Conservation (phyloP, 2,329 filamentous ascomycete species). For the Apiospora pterosperma region DNA sequence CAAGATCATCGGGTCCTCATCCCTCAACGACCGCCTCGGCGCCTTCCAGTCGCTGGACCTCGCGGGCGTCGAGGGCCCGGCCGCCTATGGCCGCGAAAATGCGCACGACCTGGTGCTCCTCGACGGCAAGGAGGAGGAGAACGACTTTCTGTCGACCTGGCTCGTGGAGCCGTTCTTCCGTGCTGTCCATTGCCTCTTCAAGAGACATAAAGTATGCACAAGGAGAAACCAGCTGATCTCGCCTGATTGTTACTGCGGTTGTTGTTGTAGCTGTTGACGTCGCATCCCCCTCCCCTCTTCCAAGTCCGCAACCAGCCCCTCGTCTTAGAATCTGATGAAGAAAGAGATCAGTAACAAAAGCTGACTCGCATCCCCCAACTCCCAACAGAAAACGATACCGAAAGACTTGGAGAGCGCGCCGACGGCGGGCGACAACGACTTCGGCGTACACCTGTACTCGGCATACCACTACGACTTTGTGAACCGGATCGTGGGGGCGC, state of each 20-base stretch:
- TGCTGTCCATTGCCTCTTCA: neutral
- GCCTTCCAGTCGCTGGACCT: constrained; percentile 6
- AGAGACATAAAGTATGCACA: neutral
- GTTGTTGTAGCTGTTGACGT: too few species aligned
- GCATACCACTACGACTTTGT: neutral
- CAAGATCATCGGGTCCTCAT: constrained; percentile 2
- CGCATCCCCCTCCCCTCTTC: too few species aligned
- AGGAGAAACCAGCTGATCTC: neutral
- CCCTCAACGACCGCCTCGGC: constrained; percentile 4
- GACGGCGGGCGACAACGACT: neutral
- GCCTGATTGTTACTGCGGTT: neutral
- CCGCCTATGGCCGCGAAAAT: neutral
- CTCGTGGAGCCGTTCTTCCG: constrained; percentile 1
- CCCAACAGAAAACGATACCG: neutral
- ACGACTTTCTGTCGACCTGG: constrained; percentile 2
- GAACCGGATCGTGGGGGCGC: constrained; percentile 6
- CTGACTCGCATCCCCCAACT: neutral
- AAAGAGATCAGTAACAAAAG: too few species aligned
- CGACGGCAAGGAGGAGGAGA: constrained; percentile 6
- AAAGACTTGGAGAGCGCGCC: constrained; percentile 4
- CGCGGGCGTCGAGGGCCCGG: constrained; percentile 4
- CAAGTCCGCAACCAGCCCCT: neutral
- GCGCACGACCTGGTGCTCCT: constrained; percentile 5
- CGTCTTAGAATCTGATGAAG: neutral
- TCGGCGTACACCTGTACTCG: neutral